Percentiles rank a stretch among this genome's conserved stretches.
Conservation (phyloP, 2,329 filamentous ascomycete species). For the Fusarium subglutinans region DNA sequence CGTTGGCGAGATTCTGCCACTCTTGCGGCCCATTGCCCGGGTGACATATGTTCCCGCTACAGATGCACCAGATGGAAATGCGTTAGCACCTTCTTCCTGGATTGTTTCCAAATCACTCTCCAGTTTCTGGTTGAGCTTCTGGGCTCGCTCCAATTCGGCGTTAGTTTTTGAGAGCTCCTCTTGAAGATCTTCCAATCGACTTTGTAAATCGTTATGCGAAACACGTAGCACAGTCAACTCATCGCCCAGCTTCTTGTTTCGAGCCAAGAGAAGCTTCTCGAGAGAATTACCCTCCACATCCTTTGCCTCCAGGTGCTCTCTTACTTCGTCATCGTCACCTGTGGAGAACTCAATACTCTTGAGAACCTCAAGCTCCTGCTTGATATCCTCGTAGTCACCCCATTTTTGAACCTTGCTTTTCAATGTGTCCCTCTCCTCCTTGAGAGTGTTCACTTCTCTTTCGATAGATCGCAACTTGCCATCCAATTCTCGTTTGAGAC, state of each 20-base stretch:
- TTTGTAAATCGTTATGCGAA: constrained; percentile 91
- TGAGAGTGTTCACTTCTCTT: constrained; percentile 77
- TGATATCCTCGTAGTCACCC: constrained; percentile 95
- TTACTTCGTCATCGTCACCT: constrained; percentile 79
- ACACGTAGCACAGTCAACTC: constrained; percentile 93
- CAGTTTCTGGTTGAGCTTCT: constrained; percentile 85
- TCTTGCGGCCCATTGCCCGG: constrained; percentile 67
- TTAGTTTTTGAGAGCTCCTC: constrained; percentile 86
- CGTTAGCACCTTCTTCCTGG: constrained; percentile 84
- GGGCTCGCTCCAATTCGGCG: constrained; percentile 84
- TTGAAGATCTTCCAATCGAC: constrained; percentile 80
- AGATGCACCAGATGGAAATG: constrained; percentile 88
- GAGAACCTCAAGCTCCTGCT: constrained; percentile 93
- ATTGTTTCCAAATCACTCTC: constrained; percentile 91
- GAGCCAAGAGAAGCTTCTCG: constrained; percentile 88
- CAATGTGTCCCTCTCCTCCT: constrained; percentile 82
- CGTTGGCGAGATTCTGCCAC: constrained; percentile 82
- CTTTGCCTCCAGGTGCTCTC: constrained; percentile 51
- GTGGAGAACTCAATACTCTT: constrained; percentile 98
- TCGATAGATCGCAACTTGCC: constrained; percentile 80
- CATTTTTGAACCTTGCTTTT: constrained; percentile 86
- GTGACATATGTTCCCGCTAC: constrained; percentile 91
- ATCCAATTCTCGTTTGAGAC: constrained; percentile 79
- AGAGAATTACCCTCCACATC: constrained; percentile 75
- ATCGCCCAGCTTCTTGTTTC: constrained; percentile 96